Evolutionary conservation across 805 yeast species (phyloP).

Genomic region (Candida dajiaensis): DNA sequence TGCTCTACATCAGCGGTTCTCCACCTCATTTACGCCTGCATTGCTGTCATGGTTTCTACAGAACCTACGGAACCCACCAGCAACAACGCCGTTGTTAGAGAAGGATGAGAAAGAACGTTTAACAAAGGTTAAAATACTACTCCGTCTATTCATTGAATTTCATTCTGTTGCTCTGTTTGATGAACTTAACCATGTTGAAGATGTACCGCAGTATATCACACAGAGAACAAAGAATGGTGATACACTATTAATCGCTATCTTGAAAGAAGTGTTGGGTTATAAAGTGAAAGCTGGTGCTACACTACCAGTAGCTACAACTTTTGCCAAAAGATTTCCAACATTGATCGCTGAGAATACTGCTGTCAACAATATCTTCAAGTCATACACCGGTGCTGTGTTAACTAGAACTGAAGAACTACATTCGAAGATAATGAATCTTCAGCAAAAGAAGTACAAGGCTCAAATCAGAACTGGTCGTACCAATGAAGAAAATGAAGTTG

Average conservation of each 20-base stretch:
- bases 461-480: slow-evolving; percentile 64
- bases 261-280: slow-evolving; percentile 40
- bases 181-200: slow-evolving; percentile 35
- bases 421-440: slow-evolving; percentile 29
- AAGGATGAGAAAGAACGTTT: slow-evolving; percentile 40
- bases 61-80: slow-evolving; percentile 33
- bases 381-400: slow-evolving; percentile 39
- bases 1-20: slow-evolving; percentile 73
- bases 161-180: slow-evolving; percentile 51
- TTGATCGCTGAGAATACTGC: slow-evolving; percentile 27
- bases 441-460: slow-evolving; percentile 41
- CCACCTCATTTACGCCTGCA: slow-evolving; percentile 42
- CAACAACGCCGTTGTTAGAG: slow-evolving; percentile 21
- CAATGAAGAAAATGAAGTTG: slow-evolving; percentile 32
- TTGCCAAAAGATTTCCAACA: slow-evolving; percentile 41
- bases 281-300: slow-evolving; percentile 32
- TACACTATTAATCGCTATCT: slow-evolving; percentile 35
- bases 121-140: slow-evolving; percentile 37
- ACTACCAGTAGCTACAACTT: slow-evolving; percentile 37
- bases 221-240: slow-evolving; percentile 29
- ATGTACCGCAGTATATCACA: slow-evolving; percentile 39
- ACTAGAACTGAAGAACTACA: slow-evolving; percentile 31
- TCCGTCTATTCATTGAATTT: slow-evolving; percentile 53
- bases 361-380: slow-evolving; percentile 28
- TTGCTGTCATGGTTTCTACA: slow-evolving; percentile 38